Evolutionary conservation across 768 basidiomycete genomes (phyloP), one percentile per base, ranked within the genome.

Genomic region (Pulveroboletus sp.): DNA sequence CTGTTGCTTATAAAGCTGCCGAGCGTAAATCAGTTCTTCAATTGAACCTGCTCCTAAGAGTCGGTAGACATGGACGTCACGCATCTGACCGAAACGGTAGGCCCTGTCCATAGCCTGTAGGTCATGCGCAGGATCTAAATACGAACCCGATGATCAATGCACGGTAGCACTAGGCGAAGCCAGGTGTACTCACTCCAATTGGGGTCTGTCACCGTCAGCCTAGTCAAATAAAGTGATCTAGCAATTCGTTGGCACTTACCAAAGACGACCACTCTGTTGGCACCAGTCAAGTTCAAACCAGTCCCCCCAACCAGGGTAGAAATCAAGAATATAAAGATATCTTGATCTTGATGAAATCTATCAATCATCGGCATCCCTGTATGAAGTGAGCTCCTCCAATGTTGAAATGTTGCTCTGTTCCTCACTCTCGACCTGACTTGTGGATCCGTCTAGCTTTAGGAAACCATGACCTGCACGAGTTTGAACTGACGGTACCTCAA

Each of bases 251-350:
- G 4, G 35, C 40, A 50, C 80, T 58, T 54, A 85, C 86, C 88
- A 64, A 95, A 92, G 37, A 93, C 88, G 26, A 93, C 88, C 18
- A 96, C 95, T 69, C 89, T 93, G 63, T 98, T 97, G 3, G 95
- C 93, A 3, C 86, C 86, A 14, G 90, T 92, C 41, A 96, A 69
- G 62, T 94, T 96, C 39, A 96, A 71, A 2, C 93, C 93, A 6
- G 89, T 91, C 2, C 93, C 94, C 1, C 94, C 94, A 3, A 93
- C 92, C 46, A 91, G 73, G 0, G 92, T 96, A 6, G 91, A 93
- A 48, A 96, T 93, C 46, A 95, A 72, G 64, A 95, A 92, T 37
- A 93, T 69, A 62, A 83, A 93, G 38, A 89, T 67, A 18, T 83
- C 73, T 0, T 83, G 77, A 53, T 92, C 83, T 9, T 74, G 64